These are phyloP conservation scores for Gynandropsis gynandra DNA, from an alignment of 345 rosid species.

Conservation along the genomic window DNA sequence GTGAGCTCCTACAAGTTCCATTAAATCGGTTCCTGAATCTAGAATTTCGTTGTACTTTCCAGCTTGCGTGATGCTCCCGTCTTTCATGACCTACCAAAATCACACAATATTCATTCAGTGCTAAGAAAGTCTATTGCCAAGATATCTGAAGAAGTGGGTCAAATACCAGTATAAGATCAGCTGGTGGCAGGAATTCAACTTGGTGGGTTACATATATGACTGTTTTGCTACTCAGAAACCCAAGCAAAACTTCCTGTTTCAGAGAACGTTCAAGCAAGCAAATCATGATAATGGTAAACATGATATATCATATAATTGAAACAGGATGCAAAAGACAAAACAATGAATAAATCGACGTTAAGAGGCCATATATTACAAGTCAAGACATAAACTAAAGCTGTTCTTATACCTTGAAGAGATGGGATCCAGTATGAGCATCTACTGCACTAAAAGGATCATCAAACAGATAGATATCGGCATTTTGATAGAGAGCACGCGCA, in stretches of 20 bases:
- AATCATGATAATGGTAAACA: neutral
- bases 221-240: constrained; percentile 40
- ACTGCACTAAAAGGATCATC: constrained; percentile 89
- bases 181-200: constrained; percentile 54
- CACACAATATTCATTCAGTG: neutral
- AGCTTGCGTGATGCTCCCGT: constrained; percentile 60
- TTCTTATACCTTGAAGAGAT: constrained; percentile 44
- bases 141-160: constrained; percentile 5
- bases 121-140: neutral
- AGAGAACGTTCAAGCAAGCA: neutral
- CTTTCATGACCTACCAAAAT: constrained; percentile 65
- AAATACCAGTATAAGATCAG: constrained; percentile 56
- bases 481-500: constrained; percentile 62
- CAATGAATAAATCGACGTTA: constrained; percentile 8
- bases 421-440: constrained; percentile 69
- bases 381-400: constrained; percentile 3
- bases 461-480: constrained; percentile 59
- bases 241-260: constrained; percentile 55
- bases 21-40: constrained; percentile 51
- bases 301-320: constrained; percentile 5
- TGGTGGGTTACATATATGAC: constrained; percentile 64
- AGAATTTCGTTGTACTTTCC: constrained; percentile 67
- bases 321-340: neutral
- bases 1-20: constrained; percentile 80
- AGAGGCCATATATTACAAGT: neutral